phyloP scores from a whole-genome alignment of 768 basidiomycete species.

The Nevesoporus exiguus region DNA sequence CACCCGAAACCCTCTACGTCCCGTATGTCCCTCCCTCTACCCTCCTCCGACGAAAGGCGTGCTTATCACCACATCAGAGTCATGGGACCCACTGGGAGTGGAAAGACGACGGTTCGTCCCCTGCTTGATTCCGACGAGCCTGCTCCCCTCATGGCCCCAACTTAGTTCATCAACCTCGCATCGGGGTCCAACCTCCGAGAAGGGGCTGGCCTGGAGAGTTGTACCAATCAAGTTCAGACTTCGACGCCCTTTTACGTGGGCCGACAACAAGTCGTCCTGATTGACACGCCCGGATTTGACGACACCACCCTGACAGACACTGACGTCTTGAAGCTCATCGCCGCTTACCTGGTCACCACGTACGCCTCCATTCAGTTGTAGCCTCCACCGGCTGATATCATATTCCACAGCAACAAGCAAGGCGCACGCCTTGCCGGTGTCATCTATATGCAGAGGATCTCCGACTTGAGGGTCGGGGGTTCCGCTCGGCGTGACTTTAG shows the following conservation, averaged over 20 bases:
- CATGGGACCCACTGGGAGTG: conserved; percentile 36
- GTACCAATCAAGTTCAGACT: conserved; percentile 33
- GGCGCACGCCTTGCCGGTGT: conserved; percentile 43
- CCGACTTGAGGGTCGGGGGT: conserved; percentile 47
- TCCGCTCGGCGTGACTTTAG: conserved; percentile 46
- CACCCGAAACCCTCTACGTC: conserved; percentile 27
- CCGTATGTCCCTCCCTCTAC: conserved; percentile 18
- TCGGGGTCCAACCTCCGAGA: conserved; percentile 32
- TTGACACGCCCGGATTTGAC: conserved; percentile 66
- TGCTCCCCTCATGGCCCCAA: conserved; percentile 1
- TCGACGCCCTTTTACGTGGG: conserved; percentile 25
- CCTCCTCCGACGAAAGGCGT: background rate
- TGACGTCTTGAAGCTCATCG: conserved; percentile 50
- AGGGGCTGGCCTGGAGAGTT: conserved; percentile 35
- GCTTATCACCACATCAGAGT: conserved; percentile 31
- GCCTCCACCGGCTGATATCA: conserved; percentile 7
- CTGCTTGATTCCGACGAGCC: background rate
- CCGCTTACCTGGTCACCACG: conserved; percentile 36
- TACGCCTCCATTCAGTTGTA: conserved; percentile 8
- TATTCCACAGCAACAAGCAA: conserved; percentile 30
- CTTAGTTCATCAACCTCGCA: conserved; percentile 37
- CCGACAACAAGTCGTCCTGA: conserved; percentile 41
- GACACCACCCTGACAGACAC: conserved; percentile 49
- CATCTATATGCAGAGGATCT: conserved; percentile 53
- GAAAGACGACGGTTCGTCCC: conserved; percentile 33